Conservation (phyloP, 129 eudicot species). For the Saussurea involucrata region DNA sequence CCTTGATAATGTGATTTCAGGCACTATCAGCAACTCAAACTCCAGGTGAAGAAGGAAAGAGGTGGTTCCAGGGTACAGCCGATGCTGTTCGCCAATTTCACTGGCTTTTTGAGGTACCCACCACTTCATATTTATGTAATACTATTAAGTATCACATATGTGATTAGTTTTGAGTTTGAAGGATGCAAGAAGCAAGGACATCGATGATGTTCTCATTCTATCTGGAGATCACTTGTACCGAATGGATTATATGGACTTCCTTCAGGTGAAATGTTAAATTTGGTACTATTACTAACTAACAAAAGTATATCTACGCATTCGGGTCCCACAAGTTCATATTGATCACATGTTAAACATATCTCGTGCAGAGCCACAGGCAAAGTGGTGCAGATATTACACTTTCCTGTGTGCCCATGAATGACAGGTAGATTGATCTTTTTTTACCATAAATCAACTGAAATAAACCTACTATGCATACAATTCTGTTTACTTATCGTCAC, state of each 20-base stretch:
- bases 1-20: conserved; percentile 27
- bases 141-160: neutral
- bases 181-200: conserved; percentile 96
- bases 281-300: neutral
- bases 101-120: conserved; percentile 91
- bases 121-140: neutral
- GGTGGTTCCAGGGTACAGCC: conserved; percentile 97
- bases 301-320: neutral
- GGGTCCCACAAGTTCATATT: neutral
- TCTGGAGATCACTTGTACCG: conserved; percentile 98
- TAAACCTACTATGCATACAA: neutral
- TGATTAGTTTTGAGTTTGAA: conserved; percentile 9
- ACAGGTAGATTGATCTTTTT: conserved; percentile 43
- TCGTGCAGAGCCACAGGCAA: conserved; percentile 77
- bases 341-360: neutral
- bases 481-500: neutral
- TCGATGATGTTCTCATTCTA: conserved; percentile 87
- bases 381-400: conserved; percentile 97
- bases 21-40: conserved; percentile 97
- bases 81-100: conserved; percentile 97
- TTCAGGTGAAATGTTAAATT: conserved; percentile 46
- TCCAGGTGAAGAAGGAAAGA: conserved; percentile 87
- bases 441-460: no score
- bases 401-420: conserved; percentile 86
- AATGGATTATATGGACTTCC: conserved; percentile 96